Conservation (phyloP, 495 filamentous ascomycete genomes). For the Hypomontagnella submonticulosa region DNA sequence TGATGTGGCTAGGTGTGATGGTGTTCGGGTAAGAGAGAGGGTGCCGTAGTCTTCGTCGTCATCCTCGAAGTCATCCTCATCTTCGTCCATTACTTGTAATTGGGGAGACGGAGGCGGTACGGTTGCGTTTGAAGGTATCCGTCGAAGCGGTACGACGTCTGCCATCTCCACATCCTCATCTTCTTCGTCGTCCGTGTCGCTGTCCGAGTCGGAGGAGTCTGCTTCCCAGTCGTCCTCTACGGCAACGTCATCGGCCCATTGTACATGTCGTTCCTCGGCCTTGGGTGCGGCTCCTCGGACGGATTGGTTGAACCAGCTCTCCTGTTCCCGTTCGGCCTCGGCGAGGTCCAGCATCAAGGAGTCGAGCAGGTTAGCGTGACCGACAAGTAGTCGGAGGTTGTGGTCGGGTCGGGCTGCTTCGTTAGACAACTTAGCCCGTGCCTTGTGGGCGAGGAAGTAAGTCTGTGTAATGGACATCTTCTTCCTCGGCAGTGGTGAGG, state of each 20-base stretch:
- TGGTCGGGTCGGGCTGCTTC: constrained; percentile 92
- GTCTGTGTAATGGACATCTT: constrained; percentile 96
- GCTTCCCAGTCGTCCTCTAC: constrained; percentile 77
- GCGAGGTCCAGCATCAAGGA: constrained; percentile 93
- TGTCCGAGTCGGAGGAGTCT: constrained; percentile 70
- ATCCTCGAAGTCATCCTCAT: constrained; percentile 68
- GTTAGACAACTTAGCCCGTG: constrained; percentile 90
- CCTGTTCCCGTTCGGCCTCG: constrained; percentile 94
- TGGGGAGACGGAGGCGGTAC: constrained; percentile 44
- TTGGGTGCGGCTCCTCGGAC: constrained; percentile 76
- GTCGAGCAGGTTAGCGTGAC: constrained; percentile 98
- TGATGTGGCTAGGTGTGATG: constrained; percentile 68
- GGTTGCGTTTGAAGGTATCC: constrained; percentile 54
- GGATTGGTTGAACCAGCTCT: constrained; percentile 97
- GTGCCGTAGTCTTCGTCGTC: constrained; percentile 78
- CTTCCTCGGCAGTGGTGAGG: constrained; percentile 48
- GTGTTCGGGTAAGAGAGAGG: constrained; percentile 77
- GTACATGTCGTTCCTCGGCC: constrained; percentile 74
- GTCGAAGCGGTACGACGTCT: constrained; percentile 57
- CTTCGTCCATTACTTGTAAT: constrained; percentile 51
- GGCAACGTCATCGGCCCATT: constrained; percentile 87
- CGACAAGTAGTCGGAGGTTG: constrained; percentile 90
- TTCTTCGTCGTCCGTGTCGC: constrained; percentile 60
- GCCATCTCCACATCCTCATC: constrained; percentile 62
- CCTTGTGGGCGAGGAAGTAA: constrained; percentile 96